phyloP scores from a whole-genome alignment of 495 filamentous ascomycete species.

The Hypoxylon cercidicola region DNA sequence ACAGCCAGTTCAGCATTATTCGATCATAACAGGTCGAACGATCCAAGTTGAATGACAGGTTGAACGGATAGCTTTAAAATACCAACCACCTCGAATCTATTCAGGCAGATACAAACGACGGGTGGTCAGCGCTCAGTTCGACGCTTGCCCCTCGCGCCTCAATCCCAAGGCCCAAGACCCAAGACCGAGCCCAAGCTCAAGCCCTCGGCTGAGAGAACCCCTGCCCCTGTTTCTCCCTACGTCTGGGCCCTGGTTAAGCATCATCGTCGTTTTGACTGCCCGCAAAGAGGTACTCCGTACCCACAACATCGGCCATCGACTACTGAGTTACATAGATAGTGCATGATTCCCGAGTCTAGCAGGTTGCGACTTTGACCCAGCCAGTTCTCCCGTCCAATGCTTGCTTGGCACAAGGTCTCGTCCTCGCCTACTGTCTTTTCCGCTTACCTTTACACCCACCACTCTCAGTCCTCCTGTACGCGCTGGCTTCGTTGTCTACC shows the following conservation, averaged over 20 bases:
- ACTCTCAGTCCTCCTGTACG: constrained; percentile 40
- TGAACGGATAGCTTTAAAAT: constrained; percentile 20
- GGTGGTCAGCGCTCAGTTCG: constrained; percentile 19
- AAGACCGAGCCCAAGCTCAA: constrained; percentile 20
- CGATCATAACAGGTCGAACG: constrained; percentile 31
- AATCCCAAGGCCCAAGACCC: constrained; percentile 2
- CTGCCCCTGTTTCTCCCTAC: constrained; percentile 38
- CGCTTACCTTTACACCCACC: constrained; percentile 13
- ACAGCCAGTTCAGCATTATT: constrained; percentile 8
- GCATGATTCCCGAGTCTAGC: constrained; percentile 29
- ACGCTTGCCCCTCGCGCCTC: constrained; percentile 5
- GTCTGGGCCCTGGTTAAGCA: constrained; percentile 39
- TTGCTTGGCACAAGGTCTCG: constrained; percentile 43
- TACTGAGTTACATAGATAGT: constrained; percentile 18
- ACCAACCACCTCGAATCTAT: constrained; percentile 21
- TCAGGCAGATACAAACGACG: constrained; percentile 17
- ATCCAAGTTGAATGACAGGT: constrained; percentile 9
- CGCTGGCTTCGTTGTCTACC: constrained; percentile 43
- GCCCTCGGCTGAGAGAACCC: constrained; percentile 36
- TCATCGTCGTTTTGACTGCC: constrained; percentile 43
- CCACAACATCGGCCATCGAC: constrained; percentile 32
- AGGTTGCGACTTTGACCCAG: constrained; percentile 45
- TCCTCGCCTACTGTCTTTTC: constrained; percentile 45
- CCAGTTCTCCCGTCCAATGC: constrained; percentile 44
- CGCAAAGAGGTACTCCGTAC: constrained; percentile 40